Percentiles rank a stretch among this genome's conserved stretches.
Evolutionary conservation across 2,329 filamentous ascomycete species (phyloP).

Genomic region (Trichoderma atrobrunneum): DNA sequence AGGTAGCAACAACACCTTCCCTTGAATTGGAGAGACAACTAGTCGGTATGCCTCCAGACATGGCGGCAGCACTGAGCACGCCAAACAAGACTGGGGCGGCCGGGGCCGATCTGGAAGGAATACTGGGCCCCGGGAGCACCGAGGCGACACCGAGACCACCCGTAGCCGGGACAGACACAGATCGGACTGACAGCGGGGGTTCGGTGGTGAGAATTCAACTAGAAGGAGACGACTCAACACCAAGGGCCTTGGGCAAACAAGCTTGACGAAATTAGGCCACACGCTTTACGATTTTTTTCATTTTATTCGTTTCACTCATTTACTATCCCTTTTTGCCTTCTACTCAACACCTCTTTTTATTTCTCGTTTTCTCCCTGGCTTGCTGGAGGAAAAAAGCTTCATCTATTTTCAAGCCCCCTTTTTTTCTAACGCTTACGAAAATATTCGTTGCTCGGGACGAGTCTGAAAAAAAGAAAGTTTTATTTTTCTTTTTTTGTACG

Average conservation of each 20-base stretch:
- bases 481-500: slow-evolving; percentile 12
- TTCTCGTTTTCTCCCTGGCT: background rate
- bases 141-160: slow-evolving; percentile 47
- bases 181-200: slow-evolving; percentile 16
- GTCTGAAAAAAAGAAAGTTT: background rate
- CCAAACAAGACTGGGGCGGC: slow-evolving; percentile 22
- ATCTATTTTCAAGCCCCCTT: background rate
- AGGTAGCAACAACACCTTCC: slow-evolving; percentile 49
- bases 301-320: background rate
- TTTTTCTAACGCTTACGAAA: background rate
- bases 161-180: slow-evolving; percentile 19
- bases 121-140: slow-evolving; percentile 26
- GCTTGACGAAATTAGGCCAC: background rate
- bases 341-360: background rate
- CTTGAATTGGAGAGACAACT: slow-evolving; percentile 38
- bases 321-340: background rate
- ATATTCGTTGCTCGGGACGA: slow-evolving; percentile 12
- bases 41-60: slow-evolving; percentile 24
- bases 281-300: background rate
- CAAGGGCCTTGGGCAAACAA: slow-evolving; percentile 34
- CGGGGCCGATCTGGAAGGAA: background rate
- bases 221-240: slow-evolving; percentile 40
- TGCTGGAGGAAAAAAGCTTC: background rate
- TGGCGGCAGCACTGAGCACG: slow-evolving; percentile 25
- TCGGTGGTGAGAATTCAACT: slow-evolving; percentile 1